A percentile compares a stretch with the other conserved stretches of the same genome.
phyloP scores from a whole-genome alignment of 2,329 filamentous ascomycete species.

The Penicillium thymicola region DNA sequence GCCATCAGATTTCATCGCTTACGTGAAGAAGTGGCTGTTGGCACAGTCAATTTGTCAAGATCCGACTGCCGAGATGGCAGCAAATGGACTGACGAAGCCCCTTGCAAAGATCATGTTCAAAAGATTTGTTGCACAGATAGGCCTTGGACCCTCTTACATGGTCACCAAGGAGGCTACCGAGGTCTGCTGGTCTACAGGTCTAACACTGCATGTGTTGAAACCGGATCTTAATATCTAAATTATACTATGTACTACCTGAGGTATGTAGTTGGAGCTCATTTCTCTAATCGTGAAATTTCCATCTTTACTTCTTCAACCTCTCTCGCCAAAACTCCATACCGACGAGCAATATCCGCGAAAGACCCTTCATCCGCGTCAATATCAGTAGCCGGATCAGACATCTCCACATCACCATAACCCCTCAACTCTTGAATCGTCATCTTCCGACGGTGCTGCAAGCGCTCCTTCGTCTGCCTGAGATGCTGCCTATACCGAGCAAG shows the following conservation, averaged over 20 bases:
- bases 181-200: background rate
- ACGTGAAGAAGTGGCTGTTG: no score
- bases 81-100: no score
- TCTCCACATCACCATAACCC: slow-evolving; percentile 33
- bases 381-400: slow-evolving; percentile 4
- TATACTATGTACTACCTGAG: background rate
- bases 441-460: slow-evolving; percentile 31
- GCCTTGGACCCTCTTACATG: background rate
- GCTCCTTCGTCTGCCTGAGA: slow-evolving; percentile 26
- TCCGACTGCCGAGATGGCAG: no score
- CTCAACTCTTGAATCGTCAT: slow-evolving; percentile 33
- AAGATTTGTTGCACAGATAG: no score
- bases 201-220: background rate
- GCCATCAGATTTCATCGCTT: no score
- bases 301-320: slow-evolving; percentile 38
- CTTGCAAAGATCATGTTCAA: no score
- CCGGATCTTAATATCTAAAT: background rate
- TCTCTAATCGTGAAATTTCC: slow-evolving; percentile 26
- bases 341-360: slow-evolving; percentile 37
- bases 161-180: background rate
- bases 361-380: slow-evolving; percentile 19
- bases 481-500: slow-evolving; percentile 35
- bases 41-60: no score
- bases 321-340: slow-evolving; percentile 36
- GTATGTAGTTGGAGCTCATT: slow-evolving; percentile 3